These are phyloP conservation scores for Athelia psychrophila DNA, from an alignment of 1,284 basidiomycete genomes.

Conservation along the genomic window DNA sequence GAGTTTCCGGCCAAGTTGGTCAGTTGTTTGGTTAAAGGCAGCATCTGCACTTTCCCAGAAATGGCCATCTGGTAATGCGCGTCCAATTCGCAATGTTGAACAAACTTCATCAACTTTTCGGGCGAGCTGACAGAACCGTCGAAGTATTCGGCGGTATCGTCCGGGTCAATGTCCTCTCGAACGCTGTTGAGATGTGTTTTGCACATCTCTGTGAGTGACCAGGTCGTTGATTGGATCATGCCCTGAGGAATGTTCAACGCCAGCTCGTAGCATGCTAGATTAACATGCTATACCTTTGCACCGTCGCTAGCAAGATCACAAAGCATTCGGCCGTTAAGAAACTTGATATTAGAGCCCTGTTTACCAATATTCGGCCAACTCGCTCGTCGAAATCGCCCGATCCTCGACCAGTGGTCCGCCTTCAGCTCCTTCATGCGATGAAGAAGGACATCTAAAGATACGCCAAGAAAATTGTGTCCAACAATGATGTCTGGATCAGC, in stretches of 20 bases:
- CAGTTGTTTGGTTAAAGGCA: constrained; percentile 89
- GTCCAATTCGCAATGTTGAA: constrained; percentile 91
- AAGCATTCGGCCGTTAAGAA: constrained; percentile 84
- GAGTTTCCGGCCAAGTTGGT: constrained; percentile 98
- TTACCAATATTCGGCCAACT: constrained; percentile 81
- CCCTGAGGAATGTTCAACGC: constrained; percentile 43
- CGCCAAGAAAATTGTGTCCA: constrained; percentile 94
- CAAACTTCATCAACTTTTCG: constrained; percentile 82
- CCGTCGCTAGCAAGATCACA: constrained; percentile 95
- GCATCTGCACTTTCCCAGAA: constrained; percentile 84
- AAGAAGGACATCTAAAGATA: constrained; percentile 87
- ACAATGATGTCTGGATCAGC: constrained; percentile 95
- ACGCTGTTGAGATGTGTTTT: constrained; percentile 84
- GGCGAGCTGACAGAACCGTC: constrained; percentile 82
- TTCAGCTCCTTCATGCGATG: constrained; percentile 91
- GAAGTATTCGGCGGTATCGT: constrained; percentile 91
- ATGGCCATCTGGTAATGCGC: constrained; percentile 97
- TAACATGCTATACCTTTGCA: constrained; percentile 65
- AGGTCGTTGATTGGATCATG: constrained; percentile 94
- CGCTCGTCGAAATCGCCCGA: constrained; percentile 88
- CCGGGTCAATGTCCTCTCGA: constrained; percentile 92
- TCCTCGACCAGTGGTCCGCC: constrained; percentile 89
- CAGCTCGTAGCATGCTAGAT: not conserved
- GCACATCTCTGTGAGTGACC: constrained; percentile 98
- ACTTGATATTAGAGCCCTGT: constrained; percentile 83